These are phyloP conservation scores for Diaporthe humulicola DNA, from an alignment of 2,329 filamentous ascomycete species.

Conservation along the genomic window DNA sequence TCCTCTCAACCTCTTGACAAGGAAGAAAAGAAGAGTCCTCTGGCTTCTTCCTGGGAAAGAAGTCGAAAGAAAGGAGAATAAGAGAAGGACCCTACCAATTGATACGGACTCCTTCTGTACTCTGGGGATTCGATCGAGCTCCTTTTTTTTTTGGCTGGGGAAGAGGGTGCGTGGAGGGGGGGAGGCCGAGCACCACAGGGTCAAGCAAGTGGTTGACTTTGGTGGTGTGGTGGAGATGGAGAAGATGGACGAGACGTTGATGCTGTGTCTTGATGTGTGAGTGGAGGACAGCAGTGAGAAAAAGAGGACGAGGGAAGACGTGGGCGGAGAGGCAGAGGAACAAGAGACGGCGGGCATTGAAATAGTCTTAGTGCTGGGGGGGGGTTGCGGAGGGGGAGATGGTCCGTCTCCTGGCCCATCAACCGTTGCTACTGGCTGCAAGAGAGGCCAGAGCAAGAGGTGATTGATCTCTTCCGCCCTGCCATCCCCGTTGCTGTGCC, in stretches of 20 bases:
- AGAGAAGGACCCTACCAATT: conserved; percentile 53
- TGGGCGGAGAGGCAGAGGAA: conserved; percentile 35
- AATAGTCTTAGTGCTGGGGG: conserved; percentile 40
- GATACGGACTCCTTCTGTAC: conserved; percentile 49
- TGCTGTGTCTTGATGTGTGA: conserved; percentile 41
- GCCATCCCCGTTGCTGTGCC: neutral
- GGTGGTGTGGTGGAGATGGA: conserved; percentile 41
- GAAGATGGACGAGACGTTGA: conserved; percentile 41
- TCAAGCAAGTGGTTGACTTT: conserved; percentile 47
- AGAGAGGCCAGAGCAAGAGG: neutral
- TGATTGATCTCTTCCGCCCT: conserved; percentile 5
- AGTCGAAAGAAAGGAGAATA: conserved; percentile 62
- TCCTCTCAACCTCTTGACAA: conserved; percentile 64
- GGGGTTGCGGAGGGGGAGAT: conserved; percentile 33
- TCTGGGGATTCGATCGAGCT: conserved; percentile 50
- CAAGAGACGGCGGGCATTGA: conserved; percentile 42
- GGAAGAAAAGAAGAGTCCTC: conserved; percentile 72
- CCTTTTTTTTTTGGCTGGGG: conserved; percentile 37
- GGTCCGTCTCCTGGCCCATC: conserved; percentile 27
- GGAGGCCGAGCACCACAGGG: conserved; percentile 35
- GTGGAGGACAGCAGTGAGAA: conserved; percentile 41
- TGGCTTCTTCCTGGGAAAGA: conserved; percentile 59
- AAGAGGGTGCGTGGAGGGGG: conserved; percentile 28
- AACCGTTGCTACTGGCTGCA: conserved; percentile 23
- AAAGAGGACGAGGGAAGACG: conserved; percentile 36